Evolutionary conservation across 1,284 basidiomycete species (phyloP), one percentile per base, ranked within the genome.

Genomic region (Ustilago shanxiensis): DNA sequence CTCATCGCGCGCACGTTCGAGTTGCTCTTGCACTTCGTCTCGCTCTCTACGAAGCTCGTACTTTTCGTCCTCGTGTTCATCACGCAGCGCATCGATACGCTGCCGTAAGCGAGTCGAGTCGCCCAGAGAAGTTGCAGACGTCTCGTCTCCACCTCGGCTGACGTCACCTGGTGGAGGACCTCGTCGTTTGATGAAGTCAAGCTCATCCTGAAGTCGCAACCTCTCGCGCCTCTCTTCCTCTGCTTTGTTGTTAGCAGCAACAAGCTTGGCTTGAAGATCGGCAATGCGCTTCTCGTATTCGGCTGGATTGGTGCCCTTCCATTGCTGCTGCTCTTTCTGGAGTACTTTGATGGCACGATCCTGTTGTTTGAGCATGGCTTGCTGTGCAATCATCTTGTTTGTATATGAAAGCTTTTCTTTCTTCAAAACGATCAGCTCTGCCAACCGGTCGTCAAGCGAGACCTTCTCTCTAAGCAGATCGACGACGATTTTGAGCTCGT

Each of bases 401-500:
- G 79, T 81, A 39, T 80, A 80, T 49, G 75, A 73, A 18, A 81
- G 75, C 66, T 83, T 81, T 52, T 84, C 83, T 62, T 84, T 79
- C 20, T 79, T 82, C 31, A 85, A 62, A 20, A 77, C 68, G 35
- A 84, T 83, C 20, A 85, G 73, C 49, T 84, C 79, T 9, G 77
- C 75, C 7, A 77, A 62, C 11, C 80, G 71, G 26, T 84, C 83
- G 41, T 83, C 81, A 13, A 78, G 73, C 31, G 72, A 78, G 47
- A 83, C 81, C 44, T 84, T 83, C n/a, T 81, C 79, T 39, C 83
- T 75, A 26, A 82, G 73, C 14, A 84, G 76, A 62, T 85, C 84
- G 28, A 84, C 79, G 51, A 85, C 84, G 49, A 83, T 82, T 66
- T 85, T 82, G 66, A 85, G 79, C 56, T 85, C 83, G 52, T 84